Conservation (phyloP, 2,329 filamentous ascomycete genomes). For the Sclerotinia glacialis region DNA sequence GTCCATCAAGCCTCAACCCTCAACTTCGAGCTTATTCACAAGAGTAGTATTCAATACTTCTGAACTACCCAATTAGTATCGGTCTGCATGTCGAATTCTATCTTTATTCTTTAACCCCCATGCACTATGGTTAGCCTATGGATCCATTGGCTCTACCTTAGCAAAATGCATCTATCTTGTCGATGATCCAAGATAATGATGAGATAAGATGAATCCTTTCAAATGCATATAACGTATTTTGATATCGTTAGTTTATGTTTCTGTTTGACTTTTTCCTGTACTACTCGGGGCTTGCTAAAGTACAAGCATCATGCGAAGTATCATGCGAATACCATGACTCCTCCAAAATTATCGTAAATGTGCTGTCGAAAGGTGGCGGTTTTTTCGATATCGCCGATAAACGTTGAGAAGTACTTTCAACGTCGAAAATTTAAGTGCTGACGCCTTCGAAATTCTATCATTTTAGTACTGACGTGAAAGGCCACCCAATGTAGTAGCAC, state of each 20-base stretch:
- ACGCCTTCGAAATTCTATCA: constrained; percentile 21
- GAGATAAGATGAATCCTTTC: constrained; percentile 20
- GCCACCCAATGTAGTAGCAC: constrained; percentile 19
- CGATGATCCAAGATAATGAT: constrained; percentile 14
- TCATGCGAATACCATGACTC: constrained; percentile 18
- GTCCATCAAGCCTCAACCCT: constrained; percentile 8
- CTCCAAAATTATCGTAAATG: constrained; percentile 23
- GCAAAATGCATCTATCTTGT: constrained; percentile 12
- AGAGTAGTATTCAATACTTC: constrained; percentile 19
- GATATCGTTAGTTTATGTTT: constrained; percentile 8
- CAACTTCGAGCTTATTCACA: constrained; percentile 7
- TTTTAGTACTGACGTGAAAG: constrained; percentile 15
- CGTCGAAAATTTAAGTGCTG: constrained; percentile 21
- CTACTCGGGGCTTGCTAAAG: constrained; percentile 17
- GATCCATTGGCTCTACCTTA: constrained; percentile 15
- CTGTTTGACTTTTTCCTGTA: background rate
- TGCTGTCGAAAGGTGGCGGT: constrained; percentile 20
- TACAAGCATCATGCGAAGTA: constrained; percentile 22
- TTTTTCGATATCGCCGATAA: constrained; percentile 14
- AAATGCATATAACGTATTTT: constrained; percentile 1
- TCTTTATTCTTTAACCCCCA: constrained; percentile 9
- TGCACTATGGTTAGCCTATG: constrained; percentile 6
- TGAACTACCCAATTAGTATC: constrained; percentile 15
- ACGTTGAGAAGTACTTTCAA: constrained; percentile 16
- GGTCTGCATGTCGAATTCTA: constrained; percentile 15